Percentiles rank a stretch among this genome's conserved stretches.
Conservation (phyloP, 192 early-diverging fungal genomes). For the Podila epigama region DNA sequence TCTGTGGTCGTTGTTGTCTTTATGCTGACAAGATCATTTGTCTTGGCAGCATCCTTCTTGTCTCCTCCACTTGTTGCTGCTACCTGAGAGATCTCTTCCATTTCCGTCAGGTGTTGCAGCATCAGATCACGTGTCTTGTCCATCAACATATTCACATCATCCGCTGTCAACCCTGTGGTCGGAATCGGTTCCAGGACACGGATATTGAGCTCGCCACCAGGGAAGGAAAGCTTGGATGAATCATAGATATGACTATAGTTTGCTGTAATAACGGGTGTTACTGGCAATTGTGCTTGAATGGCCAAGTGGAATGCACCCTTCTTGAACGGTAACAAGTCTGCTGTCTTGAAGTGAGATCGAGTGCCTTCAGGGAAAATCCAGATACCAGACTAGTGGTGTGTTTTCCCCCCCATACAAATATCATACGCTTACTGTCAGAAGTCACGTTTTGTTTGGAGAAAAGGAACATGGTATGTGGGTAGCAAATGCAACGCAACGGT, state of each 20-base stretch:
- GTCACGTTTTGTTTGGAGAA: neutral
- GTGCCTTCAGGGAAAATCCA: conserved; percentile 95
- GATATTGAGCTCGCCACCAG: conserved; percentile 60
- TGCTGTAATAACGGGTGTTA: conserved; percentile 89
- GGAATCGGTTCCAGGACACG: conserved; percentile 63
- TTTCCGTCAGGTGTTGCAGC: conserved; percentile 58
- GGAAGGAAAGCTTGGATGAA: conserved; percentile 58
- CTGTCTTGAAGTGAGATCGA: conserved; percentile 74
- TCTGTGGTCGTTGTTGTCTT: neutral
- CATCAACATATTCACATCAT: conserved; percentile 57
- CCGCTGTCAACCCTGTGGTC: conserved; percentile 50
- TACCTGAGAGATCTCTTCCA: conserved; percentile 11
- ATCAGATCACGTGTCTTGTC: conserved; percentile 57
- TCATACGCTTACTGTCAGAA: neutral
- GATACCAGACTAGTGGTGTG: conserved; percentile 61
- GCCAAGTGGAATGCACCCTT: conserved; percentile 97
- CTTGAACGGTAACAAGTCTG: conserved; percentile 88
- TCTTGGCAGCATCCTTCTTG: too few relatives aligned
- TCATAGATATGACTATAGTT: conserved; percentile 69
- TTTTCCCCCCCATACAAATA: neutral
- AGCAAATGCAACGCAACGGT: neutral
- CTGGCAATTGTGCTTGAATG: conserved; percentile 82
- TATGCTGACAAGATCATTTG: too few relatives aligned
- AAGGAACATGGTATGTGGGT: neutral
- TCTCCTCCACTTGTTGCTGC: neutral